These are phyloP conservation scores for Lanmaoa pseudosensibilis DNA, from an alignment of 768 basidiomycete genomes.

Conservation along the genomic window DNA sequence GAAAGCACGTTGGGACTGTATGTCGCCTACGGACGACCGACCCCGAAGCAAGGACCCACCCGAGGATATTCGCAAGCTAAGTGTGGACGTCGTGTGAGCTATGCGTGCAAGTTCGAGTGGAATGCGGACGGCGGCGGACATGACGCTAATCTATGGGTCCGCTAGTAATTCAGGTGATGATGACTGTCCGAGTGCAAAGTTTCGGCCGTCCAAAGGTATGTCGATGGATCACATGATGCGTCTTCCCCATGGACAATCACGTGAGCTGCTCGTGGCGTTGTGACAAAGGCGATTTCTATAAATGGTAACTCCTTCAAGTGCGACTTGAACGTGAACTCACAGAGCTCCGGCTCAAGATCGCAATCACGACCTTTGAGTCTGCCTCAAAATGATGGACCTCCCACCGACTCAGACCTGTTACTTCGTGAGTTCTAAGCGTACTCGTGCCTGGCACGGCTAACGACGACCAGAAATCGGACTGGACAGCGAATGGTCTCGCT, in stretches of 20 bases:
- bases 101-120: too few species aligned
- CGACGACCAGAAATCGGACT: slow-evolving; percentile 62
- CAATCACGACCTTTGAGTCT: background rate
- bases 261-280: background rate
- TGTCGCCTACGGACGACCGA: background rate
- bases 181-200: background rate
- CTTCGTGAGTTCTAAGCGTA: slow-evolving; percentile 14
- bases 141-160: too few species aligned
- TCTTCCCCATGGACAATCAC: background rate
- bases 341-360: too few species aligned
- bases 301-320: background rate
- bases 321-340: too few species aligned
- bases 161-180: background rate
- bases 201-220: background rate
- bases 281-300: background rate
- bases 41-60: background rate
- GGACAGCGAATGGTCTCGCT: slow-evolving; percentile 60
- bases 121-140: slow-evolving; percentile 3
- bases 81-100: background rate
- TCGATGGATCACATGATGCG: background rate
- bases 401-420: slow-evolving; percentile 10
- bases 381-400: background rate
- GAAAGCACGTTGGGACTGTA: slow-evolving; percentile 6
- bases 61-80: background rate
- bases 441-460: background rate